Evolutionary conservation across 1,139 yeast genomes (phyloP).

Genomic region (Pneumocystis oryctolagi): DNA sequence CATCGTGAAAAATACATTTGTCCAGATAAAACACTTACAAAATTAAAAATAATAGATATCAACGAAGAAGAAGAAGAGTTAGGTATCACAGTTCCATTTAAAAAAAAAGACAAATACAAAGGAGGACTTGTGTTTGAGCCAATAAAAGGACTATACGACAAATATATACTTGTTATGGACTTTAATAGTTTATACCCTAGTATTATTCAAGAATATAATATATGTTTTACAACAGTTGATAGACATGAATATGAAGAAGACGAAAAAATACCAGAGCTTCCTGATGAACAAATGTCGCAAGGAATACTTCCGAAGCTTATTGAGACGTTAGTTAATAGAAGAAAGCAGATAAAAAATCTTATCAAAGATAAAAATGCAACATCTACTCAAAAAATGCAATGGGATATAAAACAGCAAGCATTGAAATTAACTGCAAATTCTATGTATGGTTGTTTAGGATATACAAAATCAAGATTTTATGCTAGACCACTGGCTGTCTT

Average conservation of each 20-base stretch:
- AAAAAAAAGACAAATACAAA: slow-evolving; percentile 69
- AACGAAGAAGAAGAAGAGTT: slow-evolving; percentile 19
- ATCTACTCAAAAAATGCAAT: slow-evolving; percentile 42
- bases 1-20: slow-evolving; percentile 64
- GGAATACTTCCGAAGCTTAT: slow-evolving; percentile 83
- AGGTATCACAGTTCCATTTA: slow-evolving; percentile 28
- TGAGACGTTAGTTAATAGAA: slow-evolving; percentile 72
- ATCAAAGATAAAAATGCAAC: slow-evolving; percentile 60
- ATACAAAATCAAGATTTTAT: slow-evolving; percentile 77
- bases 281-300: slow-evolving; percentile 40
- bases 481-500: slow-evolving; percentile 94
- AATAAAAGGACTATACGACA: slow-evolving; percentile 83
- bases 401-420: slow-evolving; percentile 92
- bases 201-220: slow-evolving; percentile 90
- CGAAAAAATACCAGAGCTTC: slow-evolving; percentile 45
- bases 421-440: slow-evolving; percentile 94
- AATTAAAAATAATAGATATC: slow-evolving; percentile 5
- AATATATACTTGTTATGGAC: slow-evolving; percentile 87
- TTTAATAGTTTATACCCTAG: slow-evolving; percentile 96
- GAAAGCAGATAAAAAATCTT: slow-evolving; percentile 80
- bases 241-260: slow-evolving; percentile 33
- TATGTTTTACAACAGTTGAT: slow-evolving; percentile 90
- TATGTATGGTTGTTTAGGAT: slow-evolving; percentile 98
- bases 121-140: slow-evolving; percentile 98
- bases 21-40: slow-evolving; percentile 48